Base-by-base conservation (phyloP, 2,329 filamentous ascomycete species). In the Neodidymelliopsis sp. region DNA sequence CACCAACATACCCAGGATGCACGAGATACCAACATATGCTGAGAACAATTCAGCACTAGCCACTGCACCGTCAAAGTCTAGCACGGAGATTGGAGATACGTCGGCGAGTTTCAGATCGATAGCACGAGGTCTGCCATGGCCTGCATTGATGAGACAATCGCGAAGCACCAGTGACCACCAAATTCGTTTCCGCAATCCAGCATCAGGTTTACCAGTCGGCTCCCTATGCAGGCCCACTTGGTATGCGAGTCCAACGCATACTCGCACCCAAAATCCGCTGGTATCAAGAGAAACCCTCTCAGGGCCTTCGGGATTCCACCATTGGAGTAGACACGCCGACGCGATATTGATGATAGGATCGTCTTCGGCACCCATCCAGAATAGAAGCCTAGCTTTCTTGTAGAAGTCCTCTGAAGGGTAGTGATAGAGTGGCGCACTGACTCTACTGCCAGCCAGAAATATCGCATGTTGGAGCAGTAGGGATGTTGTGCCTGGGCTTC, bases 151-250 rank as follows among this genome's bases (percentile, higher is more conserved):
- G 18, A 77, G 56, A 53, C 67, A 69, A 48, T 77, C 74, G 29
- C 73, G 63, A 40, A 74, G 73, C 30, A 74, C 73, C 13, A 77
- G 54, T 13, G 72, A 74, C 75, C 75, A 77, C 75, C 74, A 77
- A 7, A 77, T 60, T 35, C 74, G 63, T 39, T 69, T 70, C 36
- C 75, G 63, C 9, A 76, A 48, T 5, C 66, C 58, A 23, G 69
- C 66, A 45, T 75, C 70, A 18, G 62, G 54, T 37, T 66, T 69
- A 4, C 59, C 59, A 4, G 55, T 56, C 2, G 75, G 74, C 40
- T 78, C 74, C 29, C 71, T 69, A 49, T 77, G 75, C n/a, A 78
- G 59, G 3, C 75, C 75, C 45, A 77, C 66, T 44, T 77, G 75
- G 59, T 76, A 75, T 2, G 74, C 74, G 19, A 78, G 56, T 2